phyloP scores from a whole-genome alignment of 2,329 filamentous ascomycete species.

The Xylariaceae sp. region DNA sequence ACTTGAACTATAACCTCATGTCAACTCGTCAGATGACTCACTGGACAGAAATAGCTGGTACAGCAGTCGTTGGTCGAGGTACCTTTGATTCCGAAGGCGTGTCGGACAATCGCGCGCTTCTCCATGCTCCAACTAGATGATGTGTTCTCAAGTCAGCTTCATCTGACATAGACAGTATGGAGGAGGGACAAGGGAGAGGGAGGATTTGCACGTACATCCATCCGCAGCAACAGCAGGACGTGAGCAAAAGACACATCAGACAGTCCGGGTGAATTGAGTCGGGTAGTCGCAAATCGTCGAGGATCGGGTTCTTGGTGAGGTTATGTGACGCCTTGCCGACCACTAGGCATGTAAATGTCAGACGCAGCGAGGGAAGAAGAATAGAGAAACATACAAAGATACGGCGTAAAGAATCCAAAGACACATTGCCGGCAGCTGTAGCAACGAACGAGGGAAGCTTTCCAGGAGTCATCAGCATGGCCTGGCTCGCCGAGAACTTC shows the following conservation, averaged over 20 bases:
- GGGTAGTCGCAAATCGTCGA: too few species aligned
- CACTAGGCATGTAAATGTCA: constrained; percentile 28
- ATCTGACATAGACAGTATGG: too few species aligned
- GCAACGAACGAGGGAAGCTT: constrained; percentile 38
- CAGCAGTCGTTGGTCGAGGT: constrained; percentile 47
- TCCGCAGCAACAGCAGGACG: constrained; percentile 38
- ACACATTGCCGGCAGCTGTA: constrained; percentile 37
- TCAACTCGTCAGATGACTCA: background rate
- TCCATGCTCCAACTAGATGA: constrained; percentile 42
- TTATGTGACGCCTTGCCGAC: constrained; percentile 42
- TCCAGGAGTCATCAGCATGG: constrained; percentile 15
- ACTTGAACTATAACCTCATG: background rate
- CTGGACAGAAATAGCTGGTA: constrained; percentile 48
- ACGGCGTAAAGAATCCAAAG: constrained; percentile 39
- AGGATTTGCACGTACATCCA: constrained; percentile 39
- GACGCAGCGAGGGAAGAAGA: background rate
- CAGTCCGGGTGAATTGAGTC: constrained; percentile 41
- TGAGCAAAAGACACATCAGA: constrained; percentile 37
- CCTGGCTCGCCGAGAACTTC: constrained; percentile 9
- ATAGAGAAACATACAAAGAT: constrained; percentile 36
- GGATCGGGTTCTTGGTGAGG: constrained; percentile 41
- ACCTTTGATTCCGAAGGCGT: constrained; percentile 51
- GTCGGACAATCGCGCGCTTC: constrained; percentile 51
- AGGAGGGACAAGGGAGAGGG: background rate
- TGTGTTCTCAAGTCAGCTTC: too few species aligned